Percentiles rank a stretch among this genome's conserved stretches.
These are phyloP conservation scores for Erucastrum elatum DNA, from an alignment of 345 rosid species.

Conservation along the genomic window DNA sequence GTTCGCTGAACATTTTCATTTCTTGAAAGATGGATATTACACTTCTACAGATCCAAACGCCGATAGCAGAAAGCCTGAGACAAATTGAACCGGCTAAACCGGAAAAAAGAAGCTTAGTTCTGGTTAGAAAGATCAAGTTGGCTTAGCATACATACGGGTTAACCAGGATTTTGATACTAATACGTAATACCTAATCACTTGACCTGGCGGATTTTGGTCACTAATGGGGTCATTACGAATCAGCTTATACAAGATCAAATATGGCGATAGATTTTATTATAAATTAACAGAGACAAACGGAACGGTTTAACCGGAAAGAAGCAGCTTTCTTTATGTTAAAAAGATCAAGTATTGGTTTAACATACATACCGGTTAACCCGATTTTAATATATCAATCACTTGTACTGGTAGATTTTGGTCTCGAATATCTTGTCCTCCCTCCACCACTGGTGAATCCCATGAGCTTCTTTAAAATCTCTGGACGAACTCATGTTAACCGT, in stretches of 20 bases:
- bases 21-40: too few relatives aligned
- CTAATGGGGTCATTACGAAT: too few relatives aligned
- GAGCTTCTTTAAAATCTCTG: slow-evolving; percentile 65
- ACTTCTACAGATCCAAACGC: neutral
- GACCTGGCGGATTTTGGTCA: too few relatives aligned
- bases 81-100: slow-evolving; percentile 12
- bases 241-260: neutral
- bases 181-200: neutral
- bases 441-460: slow-evolving; percentile 98
- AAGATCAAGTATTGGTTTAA: neutral
- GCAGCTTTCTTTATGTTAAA: neutral
- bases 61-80: neutral
- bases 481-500: slow-evolving; percentile 47
- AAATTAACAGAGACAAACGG: too few relatives aligned
- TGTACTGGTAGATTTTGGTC: slow-evolving; percentile 55
- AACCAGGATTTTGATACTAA: neutral
- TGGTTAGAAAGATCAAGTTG: neutral
- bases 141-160: slow-evolving; percentile 14
- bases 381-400: slow-evolving; percentile 27
- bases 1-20: too few relatives aligned
- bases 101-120: neutral
- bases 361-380: slow-evolving; percentile 6
- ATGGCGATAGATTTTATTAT: neutral
- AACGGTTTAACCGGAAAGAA: neutral
- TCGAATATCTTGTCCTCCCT: slow-evolving; percentile 53